Evolutionary conservation across 2,329 filamentous ascomycete genomes (phyloP), one percentile per base, ranked within the genome.

Genomic region (Calonectria henricotiae): DNA sequence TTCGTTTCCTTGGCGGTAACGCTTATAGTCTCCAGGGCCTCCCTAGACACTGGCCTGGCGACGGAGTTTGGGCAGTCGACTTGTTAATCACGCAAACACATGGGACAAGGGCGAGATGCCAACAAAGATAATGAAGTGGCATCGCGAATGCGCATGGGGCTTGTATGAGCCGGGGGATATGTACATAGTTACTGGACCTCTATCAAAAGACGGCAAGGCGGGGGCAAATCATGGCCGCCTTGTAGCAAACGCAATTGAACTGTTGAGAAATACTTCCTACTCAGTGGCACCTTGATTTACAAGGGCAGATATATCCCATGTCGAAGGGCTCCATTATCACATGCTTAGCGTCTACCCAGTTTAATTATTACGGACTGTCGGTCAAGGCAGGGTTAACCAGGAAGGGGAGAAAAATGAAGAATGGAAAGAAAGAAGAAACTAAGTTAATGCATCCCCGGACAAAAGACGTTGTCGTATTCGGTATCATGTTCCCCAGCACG

Each of bases 41-140:
- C 51, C 51, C 27, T 46, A 20, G 44, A 47, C 68, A 62, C 69
- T 65, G 60, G 65, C 68, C 63, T 69, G 61, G 62, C 65, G 54
- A 43, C 30, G 76, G 73, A 73, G 76, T 77, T 77, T 67, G 70
- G 72, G 63, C 35, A 62, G 20, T 47, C 37, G 39, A 23, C 37
- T 64, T 51, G 17, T 35, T 25, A 41, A 37, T 49, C n/a, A 47
- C 23, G 23, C 51, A 55, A 55, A 51, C 43, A 58, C 64, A 61
- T 15, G 30, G 37, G 49, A 20, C 8, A 39, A 30, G 13, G 20
- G 25, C 25, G 17, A 41, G 55, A 13, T 27, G 39, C 20, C 35
- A 43, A 35, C 37, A 43, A 60, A 60, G 9, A 17, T 7, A 43
- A 12, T 25, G 39, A 2, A 17, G 4, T 43, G 55, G 54, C 54